Evolutionary conservation across 1,139 yeast species (phyloP).

Genomic region (Torulaspora globosa): DNA sequence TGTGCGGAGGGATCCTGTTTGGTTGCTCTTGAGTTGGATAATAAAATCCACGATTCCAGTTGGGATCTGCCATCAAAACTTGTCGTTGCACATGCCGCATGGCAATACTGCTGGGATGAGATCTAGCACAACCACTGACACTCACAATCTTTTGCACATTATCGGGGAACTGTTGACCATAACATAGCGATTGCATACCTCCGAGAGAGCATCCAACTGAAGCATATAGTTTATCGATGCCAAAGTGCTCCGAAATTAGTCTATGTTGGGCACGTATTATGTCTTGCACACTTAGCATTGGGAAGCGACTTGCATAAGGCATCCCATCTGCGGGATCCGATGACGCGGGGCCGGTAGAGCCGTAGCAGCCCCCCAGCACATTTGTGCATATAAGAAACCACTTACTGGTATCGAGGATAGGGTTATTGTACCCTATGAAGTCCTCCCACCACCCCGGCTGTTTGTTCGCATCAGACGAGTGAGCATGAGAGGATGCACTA

Average conservation of each 20-base stretch:
- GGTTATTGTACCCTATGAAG: constrained; percentile 79
- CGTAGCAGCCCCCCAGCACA: constrained; percentile 91
- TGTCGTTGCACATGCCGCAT: constrained; percentile 91
- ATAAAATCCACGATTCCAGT: constrained; percentile 90
- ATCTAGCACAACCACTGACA: constrained; percentile 87
- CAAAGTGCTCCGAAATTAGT: constrained; percentile 56
- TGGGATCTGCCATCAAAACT: constrained; percentile 89
- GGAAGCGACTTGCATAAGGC: constrained; percentile 82
- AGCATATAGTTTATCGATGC: constrained; percentile 63
- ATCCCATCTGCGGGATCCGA: constrained; percentile 63
- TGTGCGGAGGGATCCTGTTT: constrained; percentile 75
- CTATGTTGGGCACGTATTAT: constrained; percentile 88
- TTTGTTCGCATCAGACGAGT: constrained; percentile 65
- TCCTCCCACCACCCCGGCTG: constrained; percentile 95
- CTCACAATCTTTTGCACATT: constrained; percentile 68
- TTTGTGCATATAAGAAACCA: constrained; percentile 84
- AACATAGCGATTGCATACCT: constrained; percentile 92
- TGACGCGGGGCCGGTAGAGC: constrained; percentile 90
- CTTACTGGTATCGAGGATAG: constrained; percentile 68
- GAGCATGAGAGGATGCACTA: constrained; percentile 94
- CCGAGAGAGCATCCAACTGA: constrained; percentile 95
- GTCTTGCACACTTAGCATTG: constrained; percentile 78
- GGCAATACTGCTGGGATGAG: constrained; percentile 92
- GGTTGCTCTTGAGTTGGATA: constrained; percentile 41
- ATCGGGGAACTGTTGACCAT: constrained; percentile 77